A percentile compares a stretch with the other conserved stretches of the same genome.
phyloP scores from a whole-genome alignment of 305 asterid species.

The Fraxinus sp. region DNA sequence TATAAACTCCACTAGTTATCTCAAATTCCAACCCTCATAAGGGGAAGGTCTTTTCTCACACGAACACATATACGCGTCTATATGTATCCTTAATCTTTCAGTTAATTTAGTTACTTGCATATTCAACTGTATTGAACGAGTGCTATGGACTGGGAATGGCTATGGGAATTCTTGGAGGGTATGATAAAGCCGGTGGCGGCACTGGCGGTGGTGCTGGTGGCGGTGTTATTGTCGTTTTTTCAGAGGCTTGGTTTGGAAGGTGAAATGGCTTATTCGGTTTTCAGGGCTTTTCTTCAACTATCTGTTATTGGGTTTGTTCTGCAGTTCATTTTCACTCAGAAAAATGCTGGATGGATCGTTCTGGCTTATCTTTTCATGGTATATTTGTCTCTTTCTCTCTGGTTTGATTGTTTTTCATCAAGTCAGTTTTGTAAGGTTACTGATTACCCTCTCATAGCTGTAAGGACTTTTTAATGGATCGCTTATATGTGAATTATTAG shows the following conservation, averaged over 20 bases:
- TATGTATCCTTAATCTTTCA: not conserved
- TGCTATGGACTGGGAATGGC: conserved; percentile 66
- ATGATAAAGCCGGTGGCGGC: conserved; percentile 85
- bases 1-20: conserved; percentile 35
- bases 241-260: conserved; percentile 71
- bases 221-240: conserved; percentile 50
- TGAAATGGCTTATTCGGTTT: conserved; percentile 72
- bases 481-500: too few species aligned
- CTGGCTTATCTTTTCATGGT: conserved; percentile 95
- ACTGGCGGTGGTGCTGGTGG: conserved; percentile 61
- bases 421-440: too few species aligned
- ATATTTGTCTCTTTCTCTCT: not conserved
- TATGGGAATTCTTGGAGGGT: conserved; percentile 60
- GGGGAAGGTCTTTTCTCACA: conserved; percentile 45
- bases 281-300: conserved; percentile 82
- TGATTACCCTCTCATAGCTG: not conserved
- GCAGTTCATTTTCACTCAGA: conserved; percentile 71
- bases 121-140: not conserved
- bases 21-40: conserved; percentile 12
- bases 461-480: not conserved
- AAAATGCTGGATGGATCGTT: conserved; percentile 60
- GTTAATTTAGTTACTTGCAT: not conserved
- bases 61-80: not conserved
- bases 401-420: not conserved
- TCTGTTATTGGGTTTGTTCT: conserved; percentile 85